phyloP scores from a whole-genome alignment of 345 rosid genomes.

The Citrus glauca region DNA sequence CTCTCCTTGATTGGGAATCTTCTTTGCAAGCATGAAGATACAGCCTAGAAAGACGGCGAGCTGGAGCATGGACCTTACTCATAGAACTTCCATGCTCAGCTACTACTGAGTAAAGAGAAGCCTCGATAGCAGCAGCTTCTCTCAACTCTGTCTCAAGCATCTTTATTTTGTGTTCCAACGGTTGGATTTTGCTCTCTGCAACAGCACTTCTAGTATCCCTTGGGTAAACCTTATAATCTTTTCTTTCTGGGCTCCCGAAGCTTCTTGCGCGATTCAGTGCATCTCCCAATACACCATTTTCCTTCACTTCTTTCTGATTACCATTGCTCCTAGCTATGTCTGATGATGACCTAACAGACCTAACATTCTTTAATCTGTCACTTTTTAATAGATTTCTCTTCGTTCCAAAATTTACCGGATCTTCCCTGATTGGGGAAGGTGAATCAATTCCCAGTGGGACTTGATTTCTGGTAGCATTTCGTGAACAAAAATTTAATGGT shows the following conservation, averaged over 20 bases:
- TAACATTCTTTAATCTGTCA: constrained; percentile 62
- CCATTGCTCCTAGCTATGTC: constrained; percentile 47
- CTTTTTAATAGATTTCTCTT: constrained; percentile 32
- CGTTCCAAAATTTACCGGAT: constrained; percentile 27
- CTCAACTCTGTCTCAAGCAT: constrained; percentile 84
- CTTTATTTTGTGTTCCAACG: constrained; percentile 58
- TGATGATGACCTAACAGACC: constrained; percentile 70
- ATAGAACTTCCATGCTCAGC: constrained; percentile 92
- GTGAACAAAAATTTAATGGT: constrained; percentile 14
- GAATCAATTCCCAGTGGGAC: constrained; percentile 15
- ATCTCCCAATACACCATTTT: constrained; percentile 22
- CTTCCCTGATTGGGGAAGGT: constrained; percentile 26
- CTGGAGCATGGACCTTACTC: constrained; percentile 92
- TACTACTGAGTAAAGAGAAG: constrained; percentile 80
- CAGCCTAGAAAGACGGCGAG: constrained; percentile 85
- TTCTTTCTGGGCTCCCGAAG: constrained; percentile 38
- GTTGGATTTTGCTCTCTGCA: constrained; percentile 59
- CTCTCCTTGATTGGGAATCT: constrained; percentile 48
- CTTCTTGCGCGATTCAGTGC: constrained; percentile 24
- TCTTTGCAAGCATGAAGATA: constrained; percentile 71
- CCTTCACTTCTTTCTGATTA: constrained; percentile 33
- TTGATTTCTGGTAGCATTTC: constrained; percentile 17
- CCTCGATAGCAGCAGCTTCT: constrained; percentile 90
- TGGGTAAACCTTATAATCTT: constrained; percentile 46
- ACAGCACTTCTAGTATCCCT: constrained; percentile 38